Percentiles rank a stretch among this genome's conserved stretches.
These are phyloP conservation scores for Sporothrix sp. DNA, from an alignment of 2,329 filamentous ascomycete genomes.

Conservation along the genomic window DNA sequence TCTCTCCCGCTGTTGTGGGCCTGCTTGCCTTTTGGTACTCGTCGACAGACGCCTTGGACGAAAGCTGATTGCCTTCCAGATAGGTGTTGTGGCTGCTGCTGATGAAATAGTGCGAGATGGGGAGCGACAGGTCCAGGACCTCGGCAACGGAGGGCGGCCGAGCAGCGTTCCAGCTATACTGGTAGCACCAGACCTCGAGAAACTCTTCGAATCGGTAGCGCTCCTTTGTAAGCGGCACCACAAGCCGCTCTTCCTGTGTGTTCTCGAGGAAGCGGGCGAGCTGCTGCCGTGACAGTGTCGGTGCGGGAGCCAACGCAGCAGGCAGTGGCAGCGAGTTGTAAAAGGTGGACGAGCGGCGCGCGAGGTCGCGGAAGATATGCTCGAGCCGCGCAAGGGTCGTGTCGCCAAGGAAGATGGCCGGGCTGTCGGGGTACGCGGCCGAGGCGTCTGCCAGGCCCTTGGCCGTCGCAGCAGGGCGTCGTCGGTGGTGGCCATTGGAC, in stretches of 20 bases:
- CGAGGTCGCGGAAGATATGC: constrained; percentile 37
- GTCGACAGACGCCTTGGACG: constrained; percentile 64
- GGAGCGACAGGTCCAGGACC: constrained; percentile 51
- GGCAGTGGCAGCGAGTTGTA: constrained; percentile 2
- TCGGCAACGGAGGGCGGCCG: constrained; percentile 26
- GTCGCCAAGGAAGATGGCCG: constrained; percentile 35
- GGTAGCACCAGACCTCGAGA: constrained; percentile 37
- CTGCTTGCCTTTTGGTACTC: constrained; percentile 67
- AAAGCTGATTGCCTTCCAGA: constrained; percentile 75
- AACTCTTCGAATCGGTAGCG: constrained; percentile 40
- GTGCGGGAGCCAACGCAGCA: not conserved
- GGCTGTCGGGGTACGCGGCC: constrained; percentile 13
- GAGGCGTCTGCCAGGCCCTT: constrained; percentile 16
- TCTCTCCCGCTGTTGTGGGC: no score
- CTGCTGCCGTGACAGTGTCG: constrained; percentile 27
- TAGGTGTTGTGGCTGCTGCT: constrained; percentile 95
- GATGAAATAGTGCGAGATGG: constrained; percentile 85
- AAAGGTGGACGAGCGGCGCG: constrained; percentile 25
- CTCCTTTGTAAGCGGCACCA: constrained; percentile 29
- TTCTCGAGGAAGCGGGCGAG: constrained; percentile 41
- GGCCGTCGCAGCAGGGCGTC: constrained; percentile 14
- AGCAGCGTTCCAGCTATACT: constrained; percentile 35
- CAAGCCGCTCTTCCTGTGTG: constrained; percentile 36
- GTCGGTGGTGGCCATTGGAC: constrained; percentile 21
- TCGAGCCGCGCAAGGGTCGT: constrained; percentile 40